Evolutionary conservation across 2,329 filamentous ascomycete genomes (phyloP).

Genomic region (Rhynchosporium graminicola): DNA sequence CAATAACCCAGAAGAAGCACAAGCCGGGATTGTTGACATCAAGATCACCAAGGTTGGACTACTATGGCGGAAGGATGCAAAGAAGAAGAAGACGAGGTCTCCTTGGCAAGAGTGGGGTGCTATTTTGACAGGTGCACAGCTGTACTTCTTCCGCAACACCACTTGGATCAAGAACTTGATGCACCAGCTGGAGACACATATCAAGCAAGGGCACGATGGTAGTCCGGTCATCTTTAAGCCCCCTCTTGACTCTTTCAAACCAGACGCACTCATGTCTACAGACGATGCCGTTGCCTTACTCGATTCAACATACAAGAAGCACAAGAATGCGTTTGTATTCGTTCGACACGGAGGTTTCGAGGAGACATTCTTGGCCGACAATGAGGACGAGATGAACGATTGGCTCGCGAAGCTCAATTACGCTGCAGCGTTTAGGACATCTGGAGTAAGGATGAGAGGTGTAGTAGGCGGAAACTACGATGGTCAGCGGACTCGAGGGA

Average conservation of each 20-base stretch:
- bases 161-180: slow-evolving; percentile 90
- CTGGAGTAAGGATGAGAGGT: slow-evolving; percentile 86
- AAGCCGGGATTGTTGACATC: slow-evolving; percentile 93
- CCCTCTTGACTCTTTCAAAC: slow-evolving; percentile 87
- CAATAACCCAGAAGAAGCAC: slow-evolving; percentile 80
- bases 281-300: slow-evolving; percentile 87
- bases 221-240: slow-evolving; percentile 87
- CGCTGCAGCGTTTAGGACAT: slow-evolving; percentile 88
- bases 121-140: slow-evolving; percentile 90
- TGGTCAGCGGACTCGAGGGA: slow-evolving; percentile 71
- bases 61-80: slow-evolving; percentile 89
- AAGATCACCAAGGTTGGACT: slow-evolving; percentile 96
- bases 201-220: slow-evolving; percentile 73
- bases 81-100: slow-evolving; percentile 90
- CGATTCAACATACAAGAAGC: slow-evolving; percentile 86
- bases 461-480: slow-evolving; percentile 84
- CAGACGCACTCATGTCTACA: slow-evolving; percentile 89
- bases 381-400: slow-evolving; percentile 89
- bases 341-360: slow-evolving; percentile 84
- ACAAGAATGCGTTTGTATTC: slow-evolving; percentile 93
- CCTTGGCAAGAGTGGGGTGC: slow-evolving; percentile 99
- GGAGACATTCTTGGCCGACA: slow-evolving; percentile 88
- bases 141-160: slow-evolving; percentile 95
- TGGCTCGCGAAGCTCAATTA: slow-evolving; percentile 97
- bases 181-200: slow-evolving; percentile 80